Base-by-base conservation (phyloP, 768 basidiomycete species). In the Chiua virens region DNA sequence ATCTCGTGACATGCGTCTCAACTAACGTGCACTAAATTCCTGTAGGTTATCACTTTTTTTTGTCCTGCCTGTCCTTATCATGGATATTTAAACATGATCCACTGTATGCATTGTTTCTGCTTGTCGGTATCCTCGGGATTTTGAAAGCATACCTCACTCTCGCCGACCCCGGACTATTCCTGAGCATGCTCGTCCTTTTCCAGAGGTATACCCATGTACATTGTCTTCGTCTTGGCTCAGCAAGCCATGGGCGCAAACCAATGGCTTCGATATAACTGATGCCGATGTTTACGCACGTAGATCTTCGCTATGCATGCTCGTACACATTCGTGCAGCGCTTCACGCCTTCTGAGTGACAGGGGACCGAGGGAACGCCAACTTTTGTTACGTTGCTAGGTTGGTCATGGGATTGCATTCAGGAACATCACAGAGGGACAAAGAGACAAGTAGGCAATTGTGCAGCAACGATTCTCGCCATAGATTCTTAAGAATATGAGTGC, bases 281-380 rank as follows among this genome's bases (percentile, higher is more conserved):
- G 30, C 13, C 9, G 3, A 10, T 25, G 3, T 14, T 27, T 17
- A 27, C 25, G 8, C 25, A 4, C 25, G 25, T 70, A 95, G 94
- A 94, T 64, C 75, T 98, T 35, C 82, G 87, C 39, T 82, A 92
- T 62, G 91, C 94, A 73, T 81, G 5, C 79, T 92, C 40, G 79
- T 95, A 9, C 89, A 96, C 56, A 72, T 90, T 5, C 92, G 97
- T 61, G 85, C 95, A 3, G 78, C 85, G 1, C 76, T 92, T 18
- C 85, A 96, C 62, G 81, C 90, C 52, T 75, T 98, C 2, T 99
- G 97, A 96, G 79, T 98, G 7, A 77, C 75, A 9, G 87, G 92
- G 50, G 94, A 93, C 2, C 90, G 92, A 6, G 97, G 93, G 3
- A 98, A 99, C 62, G 94, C 96, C 41, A 98, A 98, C 68, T 99